phyloP scores from a whole-genome alignment of 148 eudicot species.

The Fagopyrum esculentum region DNA sequence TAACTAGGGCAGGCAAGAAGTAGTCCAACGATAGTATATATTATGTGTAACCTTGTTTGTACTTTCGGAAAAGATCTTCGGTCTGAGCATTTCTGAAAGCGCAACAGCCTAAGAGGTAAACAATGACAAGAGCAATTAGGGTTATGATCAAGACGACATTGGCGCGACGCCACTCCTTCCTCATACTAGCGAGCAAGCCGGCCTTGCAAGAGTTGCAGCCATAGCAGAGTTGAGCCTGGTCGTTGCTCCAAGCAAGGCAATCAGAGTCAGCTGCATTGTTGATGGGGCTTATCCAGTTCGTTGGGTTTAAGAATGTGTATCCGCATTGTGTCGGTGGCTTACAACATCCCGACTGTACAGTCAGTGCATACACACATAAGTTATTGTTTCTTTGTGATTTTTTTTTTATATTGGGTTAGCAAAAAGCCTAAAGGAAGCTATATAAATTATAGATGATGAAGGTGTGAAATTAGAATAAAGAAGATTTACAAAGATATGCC shows the following conservation, averaged over 20 bases:
- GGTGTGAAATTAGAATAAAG: background rate
- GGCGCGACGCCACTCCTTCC: conserved; percentile 8
- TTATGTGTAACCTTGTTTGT: conserved; percentile 13
- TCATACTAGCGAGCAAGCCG: conserved; percentile 11
- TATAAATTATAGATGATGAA: background rate
- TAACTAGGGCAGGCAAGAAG: background rate
- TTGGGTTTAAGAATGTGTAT: conserved; percentile 13
- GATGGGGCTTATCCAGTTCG: conserved; percentile 13
- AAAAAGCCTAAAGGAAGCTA: background rate
- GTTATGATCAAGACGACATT: conserved; percentile 8
- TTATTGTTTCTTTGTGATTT: too few relatives aligned
- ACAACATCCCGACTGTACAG: conserved; percentile 8
- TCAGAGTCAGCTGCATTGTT: conserved; percentile 6
- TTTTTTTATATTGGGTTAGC: background rate
- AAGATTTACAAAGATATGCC: background rate
- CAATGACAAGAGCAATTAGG: background rate
- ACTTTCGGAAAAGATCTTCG: conserved; percentile 2
- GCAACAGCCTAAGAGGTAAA: conserved; percentile 7
- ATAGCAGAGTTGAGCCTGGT: conserved; percentile 9
- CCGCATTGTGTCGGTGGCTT: conserved; percentile 15
- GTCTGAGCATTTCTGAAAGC: conserved; percentile 13
- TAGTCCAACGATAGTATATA: background rate
- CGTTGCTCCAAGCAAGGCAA: conserved; percentile 14
- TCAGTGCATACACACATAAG: too few relatives aligned
- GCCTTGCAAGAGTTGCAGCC: conserved; percentile 16